Evolutionary conservation across 306 rosid species (phyloP).

Genomic region (Oxytropis ochrocephala): DNA sequence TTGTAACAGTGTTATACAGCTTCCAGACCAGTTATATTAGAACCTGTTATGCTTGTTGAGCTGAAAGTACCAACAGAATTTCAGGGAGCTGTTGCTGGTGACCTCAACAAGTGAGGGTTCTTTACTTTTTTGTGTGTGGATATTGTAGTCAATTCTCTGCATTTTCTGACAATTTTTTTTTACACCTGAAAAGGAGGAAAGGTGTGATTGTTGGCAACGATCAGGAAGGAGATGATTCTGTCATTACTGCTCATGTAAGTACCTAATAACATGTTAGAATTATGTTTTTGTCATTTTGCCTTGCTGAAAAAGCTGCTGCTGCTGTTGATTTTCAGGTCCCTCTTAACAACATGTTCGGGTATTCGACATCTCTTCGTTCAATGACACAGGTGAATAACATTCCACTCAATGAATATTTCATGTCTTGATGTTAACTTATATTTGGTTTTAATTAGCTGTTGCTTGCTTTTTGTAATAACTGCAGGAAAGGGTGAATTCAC

Average conservation of each 20-base stretch:
- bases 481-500: constrained; percentile 99
- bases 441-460: not conserved
- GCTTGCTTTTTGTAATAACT: not conserved
- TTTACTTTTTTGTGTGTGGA: not conserved
- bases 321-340: constrained; percentile 63
- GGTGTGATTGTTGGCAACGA: constrained; percentile 95
- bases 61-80: constrained; percentile 95
- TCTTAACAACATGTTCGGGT: constrained; percentile 91
- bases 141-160: not conserved
- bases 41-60: constrained; percentile 96
- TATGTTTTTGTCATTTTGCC: not conserved
- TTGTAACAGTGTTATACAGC: constrained; percentile 68
- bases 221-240: constrained; percentile 97
- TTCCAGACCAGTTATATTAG: constrained; percentile 87
- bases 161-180: constrained; percentile 11
- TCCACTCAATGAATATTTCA: not conserved
- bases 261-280: not conserved
- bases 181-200: constrained; percentile 60
- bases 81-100: constrained; percentile 97
- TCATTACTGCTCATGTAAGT: constrained; percentile 82
- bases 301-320: constrained; percentile 14
- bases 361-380: constrained; percentile 85
- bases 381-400: constrained; percentile 75
- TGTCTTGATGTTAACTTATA: not conserved
- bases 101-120: constrained; percentile 78